Base-by-base conservation (phyloP, 805 yeast species). In the Jamesozyma lodderae region DNA sequence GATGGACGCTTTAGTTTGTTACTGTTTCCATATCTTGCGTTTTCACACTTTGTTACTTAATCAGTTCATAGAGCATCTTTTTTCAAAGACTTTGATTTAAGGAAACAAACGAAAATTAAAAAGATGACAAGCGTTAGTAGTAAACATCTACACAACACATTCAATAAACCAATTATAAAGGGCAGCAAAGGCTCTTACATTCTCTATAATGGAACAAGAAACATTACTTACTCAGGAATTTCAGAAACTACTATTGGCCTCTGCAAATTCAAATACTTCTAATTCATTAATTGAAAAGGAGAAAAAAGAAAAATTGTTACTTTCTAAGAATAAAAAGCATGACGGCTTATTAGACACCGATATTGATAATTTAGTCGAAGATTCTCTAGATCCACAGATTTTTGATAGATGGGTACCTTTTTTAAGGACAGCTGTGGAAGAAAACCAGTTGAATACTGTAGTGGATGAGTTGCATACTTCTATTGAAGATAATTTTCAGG, bases 361-460 rank as follows among this genome's bases (percentile, higher is more conserved):
- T 10, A 22, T 34, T 16, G 31, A 35, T 7, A 27, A 36, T 27
- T 27, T 29, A 2, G 15, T 29, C 17, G 53, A 48, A 17, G 54
- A 53, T 23, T 38, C 52, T 4, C 48, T 51, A 11, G 58, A 55
- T 40, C 40, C 57, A 1, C 56, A 50, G 26, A 41, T 47, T 4
- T 53, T 59, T 39, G 62, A 58, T 35, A 55, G 48, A 41, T 58
- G 62, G 62, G 51, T 57, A 14, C 61, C 64, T n/a, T 47, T 51
- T 31, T 33, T 59, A 23, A 46, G 64, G 37, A 45, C 40, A 15
- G 40, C 55, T 2, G 46, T 56, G 4, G 64, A 59, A 27, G 45
- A 45, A 14, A 48, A 47, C 6, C 42, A 52, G 27, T 39, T 58
- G 20, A 43, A 44, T n/a, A 23, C 37, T 2, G 48, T 51, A 1